Base-by-base conservation (phyloP, 768 basidiomycete genomes). In the Hydnomerulius pinastri region DNA sequence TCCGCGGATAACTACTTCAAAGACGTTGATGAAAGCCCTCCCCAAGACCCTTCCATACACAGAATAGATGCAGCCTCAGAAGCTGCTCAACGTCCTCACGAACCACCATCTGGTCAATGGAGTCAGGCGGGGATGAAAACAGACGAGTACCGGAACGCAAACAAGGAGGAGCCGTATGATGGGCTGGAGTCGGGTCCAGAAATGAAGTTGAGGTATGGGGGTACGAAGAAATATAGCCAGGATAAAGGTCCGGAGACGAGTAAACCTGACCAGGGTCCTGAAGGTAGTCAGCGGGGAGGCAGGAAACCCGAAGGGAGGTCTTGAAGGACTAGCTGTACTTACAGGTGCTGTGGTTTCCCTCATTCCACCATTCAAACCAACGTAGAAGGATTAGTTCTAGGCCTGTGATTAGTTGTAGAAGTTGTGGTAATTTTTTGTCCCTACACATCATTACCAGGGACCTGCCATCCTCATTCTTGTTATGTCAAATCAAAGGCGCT, bases 101-200 rank as follows among this genome's bases (percentile, higher is more conserved):
- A 82, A 48, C 67, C 76, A 2, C 76, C 78, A 6, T 73, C 78
- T 4, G 75, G 76, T 0, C 63, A 67, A 6, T 80, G 70, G 70
- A 80, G 74, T 48, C 61, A 67, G 48, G 71, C 72, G 27, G 73
- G 71, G 11, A 72, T 70, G 40, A 52, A 46, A 38, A 73, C 73
- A 39, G 56, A 63, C 36, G 67, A 70, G 43, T 64, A 68, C 46
- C 51, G 35, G 11, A 63, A 54, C 8, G 51, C 63, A 20, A 67
- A 56, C 49, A 44, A 53, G 24, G 59, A 65, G 13, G 43, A 59
- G 32, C 69, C 64, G 15, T 65, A 68, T 43, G 50, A 59, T 2
- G 59, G 62, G 3, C 53, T 59, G 9, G 20, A 17, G 4, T n/a
- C n/a, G n/a, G 24, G 9, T 2, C 6, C 30, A 15, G 50, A 57